Evolutionary conservation across 768 basidiomycete species (phyloP).

Genomic region (Agrocybe pediades): DNA sequence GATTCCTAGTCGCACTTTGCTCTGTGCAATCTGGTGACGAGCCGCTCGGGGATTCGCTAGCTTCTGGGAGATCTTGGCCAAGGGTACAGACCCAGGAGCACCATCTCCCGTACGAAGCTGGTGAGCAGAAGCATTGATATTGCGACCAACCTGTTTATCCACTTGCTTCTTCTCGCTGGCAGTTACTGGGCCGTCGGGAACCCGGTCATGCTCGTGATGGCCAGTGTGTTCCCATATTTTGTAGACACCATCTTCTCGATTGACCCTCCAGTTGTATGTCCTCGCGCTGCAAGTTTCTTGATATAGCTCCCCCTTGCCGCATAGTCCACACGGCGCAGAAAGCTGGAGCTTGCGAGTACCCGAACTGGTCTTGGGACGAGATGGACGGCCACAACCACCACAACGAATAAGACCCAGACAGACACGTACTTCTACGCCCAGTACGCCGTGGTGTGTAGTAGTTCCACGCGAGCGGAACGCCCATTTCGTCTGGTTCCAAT

Average conservation of each 20-base stretch:
- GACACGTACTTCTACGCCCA: background rate
- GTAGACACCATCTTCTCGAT: background rate
- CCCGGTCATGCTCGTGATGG: conserved; percentile 9
- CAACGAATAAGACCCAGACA: background rate
- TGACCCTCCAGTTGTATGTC: background rate
- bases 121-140: background rate
- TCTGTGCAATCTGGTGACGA: conserved; percentile 12
- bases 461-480: conserved; percentile 2
- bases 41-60: conserved; percentile 20
- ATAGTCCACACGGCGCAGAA: background rate
- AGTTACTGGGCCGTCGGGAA: conserved; percentile 8
- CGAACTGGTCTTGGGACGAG: background rate
- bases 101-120: background rate
- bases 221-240: conserved; percentile 16
- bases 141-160: conserved; percentile 14
- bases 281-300: background rate
- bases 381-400: background rate
- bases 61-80: conserved; percentile 12
- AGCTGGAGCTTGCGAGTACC: background rate
- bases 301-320: background rate
- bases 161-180: background rate
- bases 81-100: conserved; percentile 13
- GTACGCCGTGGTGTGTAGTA: background rate
- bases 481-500: conserved; percentile 10
- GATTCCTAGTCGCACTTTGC: conserved; percentile 15